Conservation (phyloP, 2,329 filamentous ascomycete genomes). For the Claviceps sp. region DNA sequence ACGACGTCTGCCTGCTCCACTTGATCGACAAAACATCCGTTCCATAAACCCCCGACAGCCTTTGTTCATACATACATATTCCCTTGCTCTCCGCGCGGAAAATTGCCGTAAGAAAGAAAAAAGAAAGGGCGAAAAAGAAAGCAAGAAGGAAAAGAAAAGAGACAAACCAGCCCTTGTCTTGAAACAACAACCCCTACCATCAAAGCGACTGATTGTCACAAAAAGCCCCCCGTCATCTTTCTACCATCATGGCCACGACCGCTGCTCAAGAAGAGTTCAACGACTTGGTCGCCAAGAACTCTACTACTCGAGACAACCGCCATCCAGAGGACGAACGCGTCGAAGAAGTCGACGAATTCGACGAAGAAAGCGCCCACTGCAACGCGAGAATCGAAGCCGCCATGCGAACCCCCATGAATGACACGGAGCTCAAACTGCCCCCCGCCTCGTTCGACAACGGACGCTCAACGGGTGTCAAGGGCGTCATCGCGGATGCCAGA, state of each 20-base stretch:
- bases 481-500: conserved; percentile 73
- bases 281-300: conserved; percentile 45
- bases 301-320: conserved; percentile 22
- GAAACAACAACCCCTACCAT: not conserved
- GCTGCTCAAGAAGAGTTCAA: conserved; percentile 56
- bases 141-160: not conserved
- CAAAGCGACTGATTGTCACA: not conserved
- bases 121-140: not conserved
- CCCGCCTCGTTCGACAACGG: conserved; percentile 51
- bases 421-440: conserved; percentile 43
- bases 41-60: conserved; percentile 10
- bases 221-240: not conserved
- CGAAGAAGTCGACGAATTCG: conserved; percentile 32
- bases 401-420: conserved; percentile 49
- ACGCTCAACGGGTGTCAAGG: conserved; percentile 69
- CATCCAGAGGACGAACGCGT: conserved; percentile 23
- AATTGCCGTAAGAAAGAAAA: not conserved
- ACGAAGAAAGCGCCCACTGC: conserved; percentile 42
- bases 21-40: conserved; percentile 18
- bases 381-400: conserved; percentile 45
- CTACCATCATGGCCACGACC: conserved; percentile 41
- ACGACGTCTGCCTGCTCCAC: conserved; percentile 10
- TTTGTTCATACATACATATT: too few species aligned
- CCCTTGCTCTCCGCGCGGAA: conserved; percentile 4
- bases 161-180: not conserved